Evolutionary conservation across 768 basidiomycete genomes (phyloP).

Genomic region (Russula earlei): DNA sequence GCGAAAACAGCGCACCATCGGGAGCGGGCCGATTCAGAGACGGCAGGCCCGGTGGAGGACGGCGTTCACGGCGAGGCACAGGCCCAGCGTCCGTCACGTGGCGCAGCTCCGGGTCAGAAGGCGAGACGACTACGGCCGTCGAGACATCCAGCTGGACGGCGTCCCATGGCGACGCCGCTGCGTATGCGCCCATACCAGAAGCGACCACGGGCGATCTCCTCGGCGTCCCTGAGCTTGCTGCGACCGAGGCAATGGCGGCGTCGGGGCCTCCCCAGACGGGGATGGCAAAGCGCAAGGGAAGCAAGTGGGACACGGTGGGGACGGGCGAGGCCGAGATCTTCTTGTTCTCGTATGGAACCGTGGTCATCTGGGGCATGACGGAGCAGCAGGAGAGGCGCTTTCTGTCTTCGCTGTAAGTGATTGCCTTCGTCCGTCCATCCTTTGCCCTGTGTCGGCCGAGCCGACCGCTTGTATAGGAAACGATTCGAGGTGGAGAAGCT

Average conservation of each 20-base stretch:
- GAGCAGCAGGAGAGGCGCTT: slow-evolving; percentile 88
- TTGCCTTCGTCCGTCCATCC: background rate
- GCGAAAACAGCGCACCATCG: slow-evolving; percentile 7
- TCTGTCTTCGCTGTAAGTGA: slow-evolving; percentile 75
- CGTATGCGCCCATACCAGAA: background rate
- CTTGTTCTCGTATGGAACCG: slow-evolving; percentile 87
- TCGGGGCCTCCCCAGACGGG: slow-evolving; percentile 22
- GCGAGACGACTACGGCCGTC: slow-evolving; percentile 19
- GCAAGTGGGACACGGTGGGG: slow-evolving; percentile 51
- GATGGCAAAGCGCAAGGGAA: slow-evolving; percentile 40
- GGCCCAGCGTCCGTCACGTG: slow-evolving; percentile 19
- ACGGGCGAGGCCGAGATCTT: slow-evolving; percentile 81
- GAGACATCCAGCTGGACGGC: slow-evolving; percentile 4
- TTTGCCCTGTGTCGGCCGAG: slow-evolving; percentile 7
- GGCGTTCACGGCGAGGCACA: background rate
- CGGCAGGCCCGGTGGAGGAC: background rate
- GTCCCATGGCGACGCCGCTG: background rate
- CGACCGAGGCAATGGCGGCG: background rate
- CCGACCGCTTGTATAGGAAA: slow-evolving; percentile 43
- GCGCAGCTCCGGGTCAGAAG: slow-evolving; percentile 21
- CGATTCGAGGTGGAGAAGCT: slow-evolving; percentile 90
- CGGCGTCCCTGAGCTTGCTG: slow-evolving; percentile 57
- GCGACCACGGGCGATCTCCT: slow-evolving; percentile 57
- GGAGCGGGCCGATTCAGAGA: slow-evolving; percentile 10
- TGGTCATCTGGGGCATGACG: slow-evolving; percentile 97